Conservation (phyloP, 2,329 filamentous ascomycete genomes). For the Rosellinia necatrix region DNA sequence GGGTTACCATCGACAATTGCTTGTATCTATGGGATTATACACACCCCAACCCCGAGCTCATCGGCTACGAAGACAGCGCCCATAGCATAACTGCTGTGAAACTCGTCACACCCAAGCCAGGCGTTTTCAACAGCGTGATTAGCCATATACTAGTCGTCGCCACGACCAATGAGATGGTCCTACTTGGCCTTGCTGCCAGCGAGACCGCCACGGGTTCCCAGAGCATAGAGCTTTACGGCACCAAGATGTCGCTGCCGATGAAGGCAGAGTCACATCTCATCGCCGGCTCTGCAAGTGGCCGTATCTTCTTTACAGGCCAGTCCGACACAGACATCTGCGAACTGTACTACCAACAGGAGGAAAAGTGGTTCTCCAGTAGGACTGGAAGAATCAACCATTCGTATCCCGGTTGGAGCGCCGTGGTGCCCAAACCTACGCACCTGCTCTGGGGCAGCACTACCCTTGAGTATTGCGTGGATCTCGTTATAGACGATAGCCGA, state of each 20-base stretch:
- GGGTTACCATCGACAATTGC: slow-evolving; percentile 93
- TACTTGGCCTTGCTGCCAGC: slow-evolving; percentile 80
- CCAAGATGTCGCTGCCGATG: slow-evolving; percentile 79
- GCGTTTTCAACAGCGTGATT: slow-evolving; percentile 86
- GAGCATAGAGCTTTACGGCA: slow-evolving; percentile 81
- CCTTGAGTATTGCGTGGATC: slow-evolving; percentile 72
- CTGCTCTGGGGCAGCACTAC: slow-evolving; percentile 55
- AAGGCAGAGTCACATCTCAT: slow-evolving; percentile 80
- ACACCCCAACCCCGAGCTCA: slow-evolving; percentile 84
- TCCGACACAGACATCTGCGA: slow-evolving; percentile 89
- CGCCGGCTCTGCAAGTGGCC: slow-evolving; percentile 79
- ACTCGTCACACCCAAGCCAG: slow-evolving; percentile 79
- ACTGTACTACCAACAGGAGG: slow-evolving; percentile 94
- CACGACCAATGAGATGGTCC: slow-evolving; percentile 80
- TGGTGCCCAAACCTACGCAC: slow-evolving; percentile 59
- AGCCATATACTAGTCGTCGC: slow-evolving; percentile 88
- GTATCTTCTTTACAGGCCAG: slow-evolving; percentile 88
- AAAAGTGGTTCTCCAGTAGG: slow-evolving; percentile 91
- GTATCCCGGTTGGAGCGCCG: slow-evolving; percentile 70
- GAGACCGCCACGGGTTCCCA: slow-evolving; percentile 71
- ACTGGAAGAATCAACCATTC: slow-evolving; percentile 91
- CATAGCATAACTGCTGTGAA: slow-evolving; percentile 91
- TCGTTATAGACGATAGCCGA: slow-evolving; percentile 86
- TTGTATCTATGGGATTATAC: slow-evolving; percentile 99
- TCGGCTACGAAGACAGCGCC: slow-evolving; percentile 88